Evolutionary conservation across 2,329 filamentous ascomycete genomes (phyloP).

Genomic region (Scedosporium aurantiacum): DNA sequence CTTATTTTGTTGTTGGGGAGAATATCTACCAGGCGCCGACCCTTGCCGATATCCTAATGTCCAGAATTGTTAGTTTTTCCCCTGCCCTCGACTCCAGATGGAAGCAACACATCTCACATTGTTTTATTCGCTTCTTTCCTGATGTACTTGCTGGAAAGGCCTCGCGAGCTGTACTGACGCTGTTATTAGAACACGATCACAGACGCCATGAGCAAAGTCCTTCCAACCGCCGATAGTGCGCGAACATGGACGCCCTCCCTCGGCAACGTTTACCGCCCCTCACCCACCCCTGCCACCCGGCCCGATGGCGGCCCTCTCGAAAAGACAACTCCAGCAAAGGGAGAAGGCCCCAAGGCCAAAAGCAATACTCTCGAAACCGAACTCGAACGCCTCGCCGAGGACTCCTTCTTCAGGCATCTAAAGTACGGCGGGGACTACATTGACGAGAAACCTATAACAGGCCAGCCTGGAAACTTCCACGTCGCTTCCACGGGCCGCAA

Average conservation of each 20-base stretch:
- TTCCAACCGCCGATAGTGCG: constrained; percentile 38
- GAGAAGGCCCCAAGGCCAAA: constrained; percentile 19
- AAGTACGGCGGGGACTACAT: constrained; percentile 53
- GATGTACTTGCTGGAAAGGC: neutral
- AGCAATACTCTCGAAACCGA: constrained; percentile 19
- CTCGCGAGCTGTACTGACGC: neutral
- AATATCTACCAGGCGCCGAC: constrained; percentile 58
- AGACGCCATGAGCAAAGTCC: constrained; percentile 39
- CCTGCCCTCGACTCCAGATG: neutral
- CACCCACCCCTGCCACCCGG: constrained; percentile 14
- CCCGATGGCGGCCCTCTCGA: constrained; percentile 23
- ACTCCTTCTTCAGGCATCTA: constrained; percentile 46
- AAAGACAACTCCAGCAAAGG: constrained; percentile 11
- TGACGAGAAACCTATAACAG: constrained; percentile 58
- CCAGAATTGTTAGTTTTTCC: constrained; percentile 37
- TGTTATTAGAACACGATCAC: constrained; percentile 39
- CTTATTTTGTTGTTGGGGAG: constrained; percentile 55
- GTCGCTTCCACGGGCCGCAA: constrained; percentile 50
- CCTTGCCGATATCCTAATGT: constrained; percentile 46
- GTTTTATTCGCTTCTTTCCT: neutral
- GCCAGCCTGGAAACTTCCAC: constrained; percentile 54
- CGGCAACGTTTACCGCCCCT: constrained; percentile 39
- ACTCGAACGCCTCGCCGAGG: constrained; percentile 40
- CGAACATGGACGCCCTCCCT: constrained; percentile 43
- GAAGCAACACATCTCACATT: too few relatives aligned